These are phyloP conservation scores for Cutaneotrichosporon spelunceum DNA, from an alignment of 1,284 basidiomycete genomes.

Conservation along the genomic window DNA sequence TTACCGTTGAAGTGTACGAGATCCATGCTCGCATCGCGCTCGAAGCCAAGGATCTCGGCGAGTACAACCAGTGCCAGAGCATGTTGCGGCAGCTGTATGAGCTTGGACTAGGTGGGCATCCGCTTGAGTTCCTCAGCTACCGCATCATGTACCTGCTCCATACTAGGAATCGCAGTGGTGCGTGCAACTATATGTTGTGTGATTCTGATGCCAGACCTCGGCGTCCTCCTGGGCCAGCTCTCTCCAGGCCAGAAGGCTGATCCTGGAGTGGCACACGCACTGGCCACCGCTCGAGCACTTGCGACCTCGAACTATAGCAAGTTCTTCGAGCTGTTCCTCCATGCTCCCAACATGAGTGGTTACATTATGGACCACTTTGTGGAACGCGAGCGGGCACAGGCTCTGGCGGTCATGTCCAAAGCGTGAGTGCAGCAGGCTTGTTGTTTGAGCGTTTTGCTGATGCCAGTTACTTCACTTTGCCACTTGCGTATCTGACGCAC, in stretches of 20 bases:
- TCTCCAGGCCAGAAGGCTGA: conserved; percentile 80
- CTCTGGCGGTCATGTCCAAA: conserved; percentile 84
- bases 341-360: conserved; percentile 93
- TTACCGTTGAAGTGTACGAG: conserved; percentile 96
- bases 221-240: conserved; percentile 92
- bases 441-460: conserved; percentile 3
- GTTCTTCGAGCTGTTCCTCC: conserved; percentile 79
- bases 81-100: conserved; percentile 88
- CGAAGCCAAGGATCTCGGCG: conserved; percentile 94
- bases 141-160: conserved; percentile 94
- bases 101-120: conserved; percentile 81
- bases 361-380: conserved; percentile 99
- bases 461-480: conserved; percentile 70
- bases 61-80: conserved; percentile 97
- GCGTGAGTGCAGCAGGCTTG: conserved; percentile 61
- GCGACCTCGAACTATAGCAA: conserved; percentile 91
- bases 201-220: conserved; percentile 67
- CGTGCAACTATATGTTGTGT: conserved; percentile 33
- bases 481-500: conserved; percentile 70
- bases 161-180: conserved; percentile 89
- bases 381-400: conserved; percentile 81
- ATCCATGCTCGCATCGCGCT: conserved; percentile 96
- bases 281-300: conserved; percentile 80
- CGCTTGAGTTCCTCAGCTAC: conserved; percentile 95
- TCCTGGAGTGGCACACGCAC: conserved; percentile 78